Evolutionary conservation across 2,329 filamentous ascomycete genomes (phyloP).

Genomic region (Fusarium napiforme): DNA sequence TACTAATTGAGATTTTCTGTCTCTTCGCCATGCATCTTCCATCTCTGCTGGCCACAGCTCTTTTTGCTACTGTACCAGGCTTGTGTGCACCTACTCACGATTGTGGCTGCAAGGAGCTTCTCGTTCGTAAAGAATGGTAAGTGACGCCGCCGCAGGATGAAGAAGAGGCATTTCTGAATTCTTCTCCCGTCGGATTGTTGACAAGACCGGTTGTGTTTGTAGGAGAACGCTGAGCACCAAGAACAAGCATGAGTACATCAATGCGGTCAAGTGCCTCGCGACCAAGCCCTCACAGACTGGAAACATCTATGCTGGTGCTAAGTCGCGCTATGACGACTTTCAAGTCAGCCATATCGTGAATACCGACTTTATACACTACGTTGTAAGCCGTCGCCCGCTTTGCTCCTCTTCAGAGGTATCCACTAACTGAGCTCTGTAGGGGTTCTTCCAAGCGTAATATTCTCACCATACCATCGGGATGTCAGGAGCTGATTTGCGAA

Average conservation of each 20-base stretch:
- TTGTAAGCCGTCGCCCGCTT: neutral
- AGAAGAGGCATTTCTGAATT: too few species aligned
- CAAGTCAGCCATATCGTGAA: neutral
- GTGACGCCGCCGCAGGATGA: accelerated
- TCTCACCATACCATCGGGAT: too few species aligned
- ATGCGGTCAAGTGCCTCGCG: accelerated
- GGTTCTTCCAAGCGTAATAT: neutral
- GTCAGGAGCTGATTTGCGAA: neutral
- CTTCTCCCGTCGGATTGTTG: too few species aligned
- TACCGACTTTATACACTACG: neutral
- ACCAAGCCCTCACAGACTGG: accelerated
- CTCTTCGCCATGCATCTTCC: accelerated
- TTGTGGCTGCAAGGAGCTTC: neutral
- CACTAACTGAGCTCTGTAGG: accelerated
- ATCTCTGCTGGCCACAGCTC: accelerated
- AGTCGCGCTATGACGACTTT: neutral
- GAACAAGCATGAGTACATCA: neutral
- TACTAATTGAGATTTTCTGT: neutral
- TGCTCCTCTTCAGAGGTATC: accelerated
- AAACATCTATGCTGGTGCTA: neutral
- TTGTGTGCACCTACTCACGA: accelerated
- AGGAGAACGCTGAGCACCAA: neutral
- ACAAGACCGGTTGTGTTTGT: neutral
- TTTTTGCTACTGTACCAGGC: accelerated
- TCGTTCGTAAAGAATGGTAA: neutral